A percentile compares a stretch with the other conserved stretches of the same genome.
Conservation (phyloP, 495 filamentous ascomycete species). For the Daldinia concentrica region DNA sequence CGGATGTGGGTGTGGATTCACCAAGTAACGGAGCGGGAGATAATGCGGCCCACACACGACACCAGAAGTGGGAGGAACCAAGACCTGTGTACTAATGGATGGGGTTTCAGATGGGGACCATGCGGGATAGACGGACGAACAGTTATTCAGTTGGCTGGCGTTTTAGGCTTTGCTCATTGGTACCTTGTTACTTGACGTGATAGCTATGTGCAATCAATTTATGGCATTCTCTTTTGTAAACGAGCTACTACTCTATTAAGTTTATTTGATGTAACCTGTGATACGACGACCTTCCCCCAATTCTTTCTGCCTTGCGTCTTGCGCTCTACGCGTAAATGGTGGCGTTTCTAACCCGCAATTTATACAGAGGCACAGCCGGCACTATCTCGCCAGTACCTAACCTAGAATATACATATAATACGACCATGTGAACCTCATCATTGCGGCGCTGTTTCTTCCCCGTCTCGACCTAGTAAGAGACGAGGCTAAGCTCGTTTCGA, state of each 20-base stretch:
- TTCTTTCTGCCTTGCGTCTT: background rate
- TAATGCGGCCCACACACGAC: constrained; percentile 2
- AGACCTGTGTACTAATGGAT: constrained; percentile 47
- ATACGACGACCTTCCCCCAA: background rate
- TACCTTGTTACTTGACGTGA: background rate
- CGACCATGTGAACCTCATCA: background rate
- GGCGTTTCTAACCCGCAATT: background rate
- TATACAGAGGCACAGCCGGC: background rate
- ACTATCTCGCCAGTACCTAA: background rate
- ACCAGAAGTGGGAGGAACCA: constrained; percentile 64
- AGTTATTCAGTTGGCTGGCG: background rate
- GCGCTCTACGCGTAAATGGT: background rate
- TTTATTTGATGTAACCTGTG: background rate
- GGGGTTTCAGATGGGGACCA: background rate
- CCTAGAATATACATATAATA: no score
- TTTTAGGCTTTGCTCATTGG: background rate
- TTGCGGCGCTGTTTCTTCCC: background rate
- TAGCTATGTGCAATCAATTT: background rate
- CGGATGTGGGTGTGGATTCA: constrained; percentile 46
- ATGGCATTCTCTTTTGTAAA: background rate
- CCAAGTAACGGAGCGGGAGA: constrained; percentile 25
- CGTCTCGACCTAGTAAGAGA: background rate
- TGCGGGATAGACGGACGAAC: background rate
- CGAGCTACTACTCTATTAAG: background rate
- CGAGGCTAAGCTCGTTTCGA: background rate